Evolutionary conservation across 1,139 yeast genomes (phyloP).

Genomic region (Kluyveromyces marxianus): DNA sequence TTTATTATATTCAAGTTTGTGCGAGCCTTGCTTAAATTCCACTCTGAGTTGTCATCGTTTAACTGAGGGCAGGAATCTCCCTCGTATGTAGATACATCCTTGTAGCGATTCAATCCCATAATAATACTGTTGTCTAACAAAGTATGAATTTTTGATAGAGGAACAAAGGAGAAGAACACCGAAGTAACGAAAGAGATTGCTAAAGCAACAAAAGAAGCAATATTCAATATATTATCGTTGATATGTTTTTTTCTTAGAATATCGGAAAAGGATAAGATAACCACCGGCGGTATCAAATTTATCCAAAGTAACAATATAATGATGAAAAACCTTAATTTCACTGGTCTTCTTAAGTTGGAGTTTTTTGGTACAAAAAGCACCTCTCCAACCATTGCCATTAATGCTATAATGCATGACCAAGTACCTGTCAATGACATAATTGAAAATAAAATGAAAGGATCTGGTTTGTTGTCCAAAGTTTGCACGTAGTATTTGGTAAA

Average conservation of each 20-base stretch:
- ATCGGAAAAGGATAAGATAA: not conserved
- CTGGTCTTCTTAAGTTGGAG: conserved; percentile 42
- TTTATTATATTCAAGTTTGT: conserved; percentile 37
- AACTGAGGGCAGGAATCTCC: too few relatives aligned
- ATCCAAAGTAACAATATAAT: conserved; percentile 6
- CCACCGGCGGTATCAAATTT: conserved; percentile 1
- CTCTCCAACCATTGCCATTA: conserved; percentile 40
- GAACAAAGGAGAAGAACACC: conserved; percentile 39
- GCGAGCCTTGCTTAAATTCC: conserved; percentile 32
- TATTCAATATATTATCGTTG: not conserved
- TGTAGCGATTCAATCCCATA: too few relatives aligned
- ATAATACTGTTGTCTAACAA: not conserved
- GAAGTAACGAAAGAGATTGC: conserved; percentile 38
- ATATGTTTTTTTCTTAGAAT: not conserved
- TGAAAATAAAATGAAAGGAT: conserved; percentile 39
- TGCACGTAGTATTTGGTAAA: conserved; percentile 45
- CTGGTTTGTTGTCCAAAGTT: conserved; percentile 42
- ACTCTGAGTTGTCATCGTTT: conserved; percentile 32
- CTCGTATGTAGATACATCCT: too few relatives aligned
- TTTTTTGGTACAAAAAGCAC: conserved; percentile 44
- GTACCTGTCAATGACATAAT: conserved; percentile 47
- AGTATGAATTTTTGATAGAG: conserved; percentile 33
- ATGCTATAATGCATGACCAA: conserved; percentile 38
- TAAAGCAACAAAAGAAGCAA: conserved; percentile 40
- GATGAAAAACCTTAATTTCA: conserved; percentile 36